phyloP scores from a whole-genome alignment of 1,284 basidiomycete genomes.

The Inonotus hispidus region DNA sequence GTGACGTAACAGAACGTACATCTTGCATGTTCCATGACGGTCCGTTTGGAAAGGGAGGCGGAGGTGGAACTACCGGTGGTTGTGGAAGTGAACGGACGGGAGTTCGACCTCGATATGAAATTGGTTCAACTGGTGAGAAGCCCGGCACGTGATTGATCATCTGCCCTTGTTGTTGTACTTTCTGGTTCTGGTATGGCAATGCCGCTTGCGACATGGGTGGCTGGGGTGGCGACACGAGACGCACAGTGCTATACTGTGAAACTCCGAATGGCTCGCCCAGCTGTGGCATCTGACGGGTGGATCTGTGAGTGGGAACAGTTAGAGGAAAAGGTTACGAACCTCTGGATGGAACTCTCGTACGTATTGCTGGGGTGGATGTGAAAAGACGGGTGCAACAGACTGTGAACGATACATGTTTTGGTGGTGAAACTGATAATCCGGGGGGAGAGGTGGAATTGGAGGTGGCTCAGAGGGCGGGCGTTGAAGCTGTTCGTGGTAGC shows the following conservation, averaged over 20 bases:
- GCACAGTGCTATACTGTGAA: slow-evolving; percentile 13
- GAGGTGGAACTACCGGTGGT: slow-evolving; percentile 21
- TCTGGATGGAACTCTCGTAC: slow-evolving; percentile 57
- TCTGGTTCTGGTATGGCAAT: slow-evolving; percentile 13
- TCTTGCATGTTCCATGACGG: slow-evolving; percentile 24
- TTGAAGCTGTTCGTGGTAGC: not conserved
- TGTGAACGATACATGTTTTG: slow-evolving; percentile 36
- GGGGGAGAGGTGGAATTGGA: slow-evolving; percentile 39
- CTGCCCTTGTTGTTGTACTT: slow-evolving; percentile 11
- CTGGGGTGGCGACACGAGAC: slow-evolving; percentile 11
- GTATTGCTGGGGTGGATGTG: slow-evolving; percentile 60
- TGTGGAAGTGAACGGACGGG: slow-evolving; percentile 20
- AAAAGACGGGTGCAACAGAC: slow-evolving; percentile 54
- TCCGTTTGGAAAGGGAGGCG: slow-evolving; percentile 18
- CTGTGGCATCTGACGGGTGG: slow-evolving; percentile 52
- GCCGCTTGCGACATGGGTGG: slow-evolving; percentile 10
- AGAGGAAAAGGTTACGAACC: slow-evolving; percentile 34
- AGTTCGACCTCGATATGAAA: slow-evolving; percentile 16
- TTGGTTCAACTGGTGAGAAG: slow-evolving; percentile 18
- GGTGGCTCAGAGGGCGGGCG: slow-evolving; percentile 23
- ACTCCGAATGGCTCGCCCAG: slow-evolving; percentile 37
- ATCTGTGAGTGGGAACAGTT: slow-evolving; percentile 17
- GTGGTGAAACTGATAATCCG: slow-evolving; percentile 23
- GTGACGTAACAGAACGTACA: slow-evolving; percentile 19
- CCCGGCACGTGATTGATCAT: slow-evolving; percentile 23